A percentile compares a stretch with the other conserved stretches of the same genome.
These are phyloP conservation scores for Mycosphaerella arachidis DNA, from an alignment of 2,329 filamentous ascomycete genomes.

Conservation along the genomic window DNA sequence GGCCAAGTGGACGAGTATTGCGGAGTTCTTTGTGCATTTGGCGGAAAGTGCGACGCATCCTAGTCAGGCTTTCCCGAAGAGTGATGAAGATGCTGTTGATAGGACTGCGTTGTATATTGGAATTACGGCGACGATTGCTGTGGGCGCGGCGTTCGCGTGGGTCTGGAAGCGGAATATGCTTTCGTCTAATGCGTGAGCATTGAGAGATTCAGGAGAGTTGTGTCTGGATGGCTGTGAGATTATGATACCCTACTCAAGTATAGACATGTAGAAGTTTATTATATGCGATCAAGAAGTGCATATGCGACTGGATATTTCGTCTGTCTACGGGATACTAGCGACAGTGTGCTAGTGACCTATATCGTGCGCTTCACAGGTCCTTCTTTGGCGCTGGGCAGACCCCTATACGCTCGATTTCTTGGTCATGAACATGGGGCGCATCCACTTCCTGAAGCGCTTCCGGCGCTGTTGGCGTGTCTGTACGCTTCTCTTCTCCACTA, in stretches of 20 bases:
- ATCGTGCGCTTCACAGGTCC: not conserved
- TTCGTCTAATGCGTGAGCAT: not conserved
- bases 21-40: slow-evolving; percentile 84
- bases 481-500: not conserved
- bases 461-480: not conserved
- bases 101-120: slow-evolving; percentile 82
- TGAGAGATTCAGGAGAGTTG: not conserved
- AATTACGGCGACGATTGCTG: slow-evolving; percentile 64
- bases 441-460: not conserved
- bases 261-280: not conserved
- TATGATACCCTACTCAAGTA: slow-evolving; percentile 1
- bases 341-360: too few species aligned
- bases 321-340: too few species aligned
- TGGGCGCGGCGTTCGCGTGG: slow-evolving; percentile 54
- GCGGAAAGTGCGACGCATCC: slow-evolving; percentile 91
- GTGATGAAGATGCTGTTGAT: slow-evolving; percentile 77
- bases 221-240: not conserved
- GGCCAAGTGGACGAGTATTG: slow-evolving; percentile 89
- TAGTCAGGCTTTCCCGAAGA: slow-evolving; percentile 81
- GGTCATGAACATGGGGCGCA: not conserved
- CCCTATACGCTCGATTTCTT: not conserved
- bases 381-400: not conserved
- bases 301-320: not conserved
- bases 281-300: not conserved
- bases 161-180: slow-evolving; percentile 52